A percentile compares a stretch with the other conserved stretches of the same genome.
Conservation (phyloP, 768 basidiomycete species). For the Zangia roseola region DNA sequence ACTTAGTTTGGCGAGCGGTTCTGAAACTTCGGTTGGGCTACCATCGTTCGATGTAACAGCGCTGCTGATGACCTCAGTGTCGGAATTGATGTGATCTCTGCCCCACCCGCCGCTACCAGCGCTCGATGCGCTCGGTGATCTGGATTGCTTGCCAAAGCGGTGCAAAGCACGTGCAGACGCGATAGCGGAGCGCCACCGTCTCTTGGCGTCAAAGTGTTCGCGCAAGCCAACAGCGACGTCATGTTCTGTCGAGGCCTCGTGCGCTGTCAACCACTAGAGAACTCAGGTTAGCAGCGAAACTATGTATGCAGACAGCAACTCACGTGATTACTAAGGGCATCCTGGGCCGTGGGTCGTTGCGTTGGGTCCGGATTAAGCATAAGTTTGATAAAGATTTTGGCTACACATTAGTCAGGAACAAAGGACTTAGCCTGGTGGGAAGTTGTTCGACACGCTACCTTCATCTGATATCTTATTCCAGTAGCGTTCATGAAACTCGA, state of each 20-base stretch:
- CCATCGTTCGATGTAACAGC: slow-evolving; percentile 35
- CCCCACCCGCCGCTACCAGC: slow-evolving; percentile 38
- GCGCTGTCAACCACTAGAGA: slow-evolving; percentile 69
- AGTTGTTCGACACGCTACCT: slow-evolving; percentile 42
- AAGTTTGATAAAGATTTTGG: slow-evolving; percentile 77
- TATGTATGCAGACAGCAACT: slow-evolving; percentile 19
- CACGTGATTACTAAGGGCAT: slow-evolving; percentile 70
- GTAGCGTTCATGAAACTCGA: slow-evolving; percentile 91
- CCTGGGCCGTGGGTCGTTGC: slow-evolving; percentile 66
- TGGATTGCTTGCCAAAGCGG: slow-evolving; percentile 30
- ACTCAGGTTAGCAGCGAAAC: neutral
- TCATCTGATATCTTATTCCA: slow-evolving; percentile 87
- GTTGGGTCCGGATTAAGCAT: slow-evolving; percentile 71
- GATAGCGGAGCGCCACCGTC: slow-evolving; percentile 74
- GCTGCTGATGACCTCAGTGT: slow-evolving; percentile 30
- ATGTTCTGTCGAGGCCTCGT: slow-evolving; percentile 63
- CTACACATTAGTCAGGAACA: slow-evolving; percentile 36
- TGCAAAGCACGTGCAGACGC: slow-evolving; percentile 42
- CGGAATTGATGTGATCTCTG: slow-evolving; percentile 28
- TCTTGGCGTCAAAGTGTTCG: slow-evolving; percentile 77
- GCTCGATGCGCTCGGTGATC: slow-evolving; percentile 27
- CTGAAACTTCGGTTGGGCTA: slow-evolving; percentile 19
- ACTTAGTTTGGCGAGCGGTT: slow-evolving; percentile 27
- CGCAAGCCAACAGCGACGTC: slow-evolving; percentile 74
- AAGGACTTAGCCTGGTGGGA: neutral